Evolutionary conservation across 2,329 filamentous ascomycete species (phyloP), one percentile per base, ranked within the genome.

Genomic region (Septoria linicola): DNA sequence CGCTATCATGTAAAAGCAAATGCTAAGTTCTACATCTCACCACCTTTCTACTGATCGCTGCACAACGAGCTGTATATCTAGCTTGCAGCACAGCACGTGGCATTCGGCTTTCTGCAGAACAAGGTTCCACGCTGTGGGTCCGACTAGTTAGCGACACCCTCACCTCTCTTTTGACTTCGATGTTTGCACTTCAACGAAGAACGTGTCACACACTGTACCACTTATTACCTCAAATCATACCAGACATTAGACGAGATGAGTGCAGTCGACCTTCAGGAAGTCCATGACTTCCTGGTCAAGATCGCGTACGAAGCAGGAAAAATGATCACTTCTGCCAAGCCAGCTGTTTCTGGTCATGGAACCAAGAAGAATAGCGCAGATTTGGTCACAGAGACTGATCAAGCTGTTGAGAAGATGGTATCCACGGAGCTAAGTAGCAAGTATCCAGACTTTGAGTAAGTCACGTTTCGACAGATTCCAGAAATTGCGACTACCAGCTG

Each of bases 301-400:
- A 66, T 77, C 27, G 75, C 75, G 46, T 65, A 72, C 55, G 64
- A 72, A 56, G 74, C 74, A 3, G 75, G 73, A 48, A 65, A 71
- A 20, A 74, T 73, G 63, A 76, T 77, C 56, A 70, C 69, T 17
- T 63, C 71, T 16, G 75, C 75, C 41, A 71, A 65, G 47, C 75
- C 75, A 8, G 70, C 68, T 1, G 72, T 70, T 4, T 63, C 65
- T 1, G 66, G 61, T 21, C 67, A 71, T 6, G 75, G 73, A 19
- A 69, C 67, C 19, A 78, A 78, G 61, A 77, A 76, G 69, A 78
- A 78, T 57, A 75, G 78, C 46, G 80, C 80, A 52, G 81, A 84
- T 62, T 73, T 84, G 27, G 81, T 84, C 14, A 84, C 81, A 6
- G 79, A 83, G 68, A 83, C 81, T 51, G 81, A 84, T 66, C 78